phyloP scores from a whole-genome alignment of 192 early-diverging fungal genomes.

The Tieghemiomyces parasiticus region DNA sequence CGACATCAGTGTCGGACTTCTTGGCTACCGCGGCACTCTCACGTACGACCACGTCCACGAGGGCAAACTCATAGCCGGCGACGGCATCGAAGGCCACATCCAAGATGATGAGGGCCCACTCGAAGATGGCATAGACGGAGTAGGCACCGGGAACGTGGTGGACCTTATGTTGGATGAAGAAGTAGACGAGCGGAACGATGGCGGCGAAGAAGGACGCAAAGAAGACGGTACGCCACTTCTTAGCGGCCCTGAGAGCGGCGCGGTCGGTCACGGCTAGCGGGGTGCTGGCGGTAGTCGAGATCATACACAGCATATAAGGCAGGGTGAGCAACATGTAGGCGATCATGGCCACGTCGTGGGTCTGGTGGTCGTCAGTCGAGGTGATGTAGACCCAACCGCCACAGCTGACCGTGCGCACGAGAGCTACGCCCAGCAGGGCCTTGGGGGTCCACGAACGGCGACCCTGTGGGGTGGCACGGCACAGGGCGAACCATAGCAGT shows the following conservation, averaged over 20 bases:
- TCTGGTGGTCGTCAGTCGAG: constrained; percentile 60
- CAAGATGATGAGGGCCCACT: constrained; percentile 68
- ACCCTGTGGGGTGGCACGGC: constrained; percentile 12
- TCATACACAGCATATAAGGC: constrained; percentile 51
- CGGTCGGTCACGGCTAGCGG: constrained; percentile 21
- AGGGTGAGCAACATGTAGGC: constrained; percentile 59
- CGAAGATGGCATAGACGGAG: constrained; percentile 68
- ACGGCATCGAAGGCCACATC: constrained; percentile 64
- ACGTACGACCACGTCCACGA: constrained; percentile 19
- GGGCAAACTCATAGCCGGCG: constrained; percentile 46
- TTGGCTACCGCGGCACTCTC: neutral
- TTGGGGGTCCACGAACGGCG: constrained; percentile 11
- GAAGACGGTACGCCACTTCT: constrained; percentile 31
- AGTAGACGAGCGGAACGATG: constrained; percentile 60
- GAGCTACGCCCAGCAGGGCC: constrained; percentile 26
- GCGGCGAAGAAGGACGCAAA: constrained; percentile 50
- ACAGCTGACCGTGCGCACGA: constrained; percentile 55
- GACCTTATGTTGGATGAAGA: constrained; percentile 65
- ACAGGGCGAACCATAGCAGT: constrained; percentile 28
- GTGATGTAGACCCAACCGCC: constrained; percentile 78
- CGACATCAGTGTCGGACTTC: neutral
- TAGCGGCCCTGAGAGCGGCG: constrained; percentile 18
- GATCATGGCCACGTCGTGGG: constrained; percentile 72
- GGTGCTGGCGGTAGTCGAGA: constrained; percentile 30
- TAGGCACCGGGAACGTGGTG: constrained; percentile 60